Percentiles rank a stretch among this genome's conserved stretches.
These are phyloP conservation scores for Zygotorulaspora danielsina DNA, from an alignment of 805 yeast species.

Conservation along the genomic window DNA sequence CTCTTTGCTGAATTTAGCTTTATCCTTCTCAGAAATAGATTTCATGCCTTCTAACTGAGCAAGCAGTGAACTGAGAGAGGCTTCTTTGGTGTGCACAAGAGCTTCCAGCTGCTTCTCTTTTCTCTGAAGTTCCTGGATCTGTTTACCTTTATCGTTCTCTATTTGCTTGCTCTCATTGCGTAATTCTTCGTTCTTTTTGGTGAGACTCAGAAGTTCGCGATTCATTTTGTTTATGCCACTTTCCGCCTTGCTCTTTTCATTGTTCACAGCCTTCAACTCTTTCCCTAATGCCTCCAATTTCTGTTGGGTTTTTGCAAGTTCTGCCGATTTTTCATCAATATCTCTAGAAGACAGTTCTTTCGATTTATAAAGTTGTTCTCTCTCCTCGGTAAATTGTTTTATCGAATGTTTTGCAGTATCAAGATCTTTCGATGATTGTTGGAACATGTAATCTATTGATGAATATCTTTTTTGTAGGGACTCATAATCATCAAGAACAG, in stretches of 20 bases:
- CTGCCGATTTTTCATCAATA: constrained; percentile 28
- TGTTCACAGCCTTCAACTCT: constrained; percentile 26
- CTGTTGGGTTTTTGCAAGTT: constrained; percentile 14
- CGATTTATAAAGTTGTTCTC: constrained; percentile 23
- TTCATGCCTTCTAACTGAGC: constrained; percentile 1
- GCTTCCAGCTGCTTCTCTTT: constrained; percentile 19
- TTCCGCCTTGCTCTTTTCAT: constrained; percentile 62
- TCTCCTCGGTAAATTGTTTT: constrained; percentile 20
- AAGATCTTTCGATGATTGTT: constrained; percentile 14
- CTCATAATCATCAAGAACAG: constrained; percentile 11
- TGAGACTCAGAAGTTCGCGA: constrained; percentile 66
- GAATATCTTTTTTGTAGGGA: constrained; percentile 19
- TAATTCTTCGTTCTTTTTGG: constrained; percentile 52
- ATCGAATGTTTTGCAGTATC: constrained; percentile 13
- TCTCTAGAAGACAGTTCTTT: constrained; percentile 37
- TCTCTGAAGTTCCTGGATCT: constrained; percentile 25
- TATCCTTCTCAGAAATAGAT: constrained; percentile 25
- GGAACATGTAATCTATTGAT: neutral
- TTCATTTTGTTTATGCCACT: constrained; percentile 89
- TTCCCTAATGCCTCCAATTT: constrained; percentile 25
- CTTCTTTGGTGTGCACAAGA: constrained; percentile 20
- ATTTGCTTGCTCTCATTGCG: constrained; percentile 41
- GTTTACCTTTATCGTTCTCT: constrained; percentile 44
- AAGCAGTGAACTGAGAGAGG: constrained; percentile 3
- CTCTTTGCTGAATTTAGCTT: constrained; percentile 23